These are phyloP conservation scores for Myxozyma melibiosi DNA, from an alignment of 805 yeast genomes.

Conservation along the genomic window DNA sequence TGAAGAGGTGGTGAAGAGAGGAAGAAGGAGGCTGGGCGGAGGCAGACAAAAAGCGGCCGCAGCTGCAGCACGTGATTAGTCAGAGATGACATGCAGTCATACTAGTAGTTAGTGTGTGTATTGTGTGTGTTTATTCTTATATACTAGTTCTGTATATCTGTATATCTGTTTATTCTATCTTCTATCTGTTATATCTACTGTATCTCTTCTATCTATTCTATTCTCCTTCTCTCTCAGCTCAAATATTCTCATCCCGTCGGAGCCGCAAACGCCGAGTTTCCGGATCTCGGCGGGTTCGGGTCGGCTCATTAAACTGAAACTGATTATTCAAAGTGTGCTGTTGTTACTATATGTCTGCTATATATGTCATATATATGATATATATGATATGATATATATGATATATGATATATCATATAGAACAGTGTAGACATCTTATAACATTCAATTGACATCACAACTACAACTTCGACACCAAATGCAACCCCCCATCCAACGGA, in stretches of 20 bases:
- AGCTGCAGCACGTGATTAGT: neutral
- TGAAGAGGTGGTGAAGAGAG: neutral
- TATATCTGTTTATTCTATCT: too few relatives aligned
- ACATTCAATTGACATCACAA: slow-evolving; percentile 1
- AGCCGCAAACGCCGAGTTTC: neutral
- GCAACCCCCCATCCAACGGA: slow-evolving; percentile 72
- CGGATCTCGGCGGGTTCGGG: neutral
- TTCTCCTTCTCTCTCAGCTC: too few relatives aligned
- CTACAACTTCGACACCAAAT: slow-evolving; percentile 45
- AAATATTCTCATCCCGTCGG: too few relatives aligned
- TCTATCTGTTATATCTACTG: too few relatives aligned
- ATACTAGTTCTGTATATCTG: too few relatives aligned
- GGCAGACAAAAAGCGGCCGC: neutral
- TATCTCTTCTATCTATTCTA: too few relatives aligned
- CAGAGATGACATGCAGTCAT: neutral
- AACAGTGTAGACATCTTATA: too few relatives aligned
- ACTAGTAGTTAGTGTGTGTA: neutral
- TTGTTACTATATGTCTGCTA: too few relatives aligned
- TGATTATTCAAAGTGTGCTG: neutral
- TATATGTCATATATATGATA: too few relatives aligned
- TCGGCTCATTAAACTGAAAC: neutral
- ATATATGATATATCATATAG: too few relatives aligned
- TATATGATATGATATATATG: too few relatives aligned
- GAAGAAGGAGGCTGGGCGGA: neutral
- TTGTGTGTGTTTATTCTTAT: too few relatives aligned